phyloP scores from a whole-genome alignment of 805 yeast species.

The Wickerhamiella alocasiicola region DNA sequence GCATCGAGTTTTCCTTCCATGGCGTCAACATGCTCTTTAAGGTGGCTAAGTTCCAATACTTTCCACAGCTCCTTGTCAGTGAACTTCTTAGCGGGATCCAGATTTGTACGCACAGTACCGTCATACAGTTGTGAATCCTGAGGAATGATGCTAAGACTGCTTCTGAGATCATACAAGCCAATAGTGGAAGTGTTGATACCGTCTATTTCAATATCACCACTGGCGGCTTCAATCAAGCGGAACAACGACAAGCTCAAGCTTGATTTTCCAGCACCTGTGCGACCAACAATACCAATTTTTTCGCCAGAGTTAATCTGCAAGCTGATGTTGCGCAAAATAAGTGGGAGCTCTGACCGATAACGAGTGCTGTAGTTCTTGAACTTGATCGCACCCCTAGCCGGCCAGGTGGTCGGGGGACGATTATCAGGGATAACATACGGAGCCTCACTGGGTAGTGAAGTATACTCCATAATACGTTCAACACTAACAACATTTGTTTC shows the following conservation, averaged over 20 bases:
- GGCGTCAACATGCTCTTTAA: slow-evolving; percentile 47
- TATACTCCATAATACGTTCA: slow-evolving; percentile 84
- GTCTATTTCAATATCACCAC: slow-evolving; percentile 61
- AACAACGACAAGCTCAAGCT: slow-evolving; percentile 60
- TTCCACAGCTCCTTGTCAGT: slow-evolving; percentile 75
- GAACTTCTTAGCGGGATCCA: slow-evolving; percentile 65
- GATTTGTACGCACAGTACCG: slow-evolving; percentile 72
- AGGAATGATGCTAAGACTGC: slow-evolving; percentile 72
- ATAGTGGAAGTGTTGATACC: slow-evolving; percentile 49
- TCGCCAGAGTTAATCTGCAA: slow-evolving; percentile 59
- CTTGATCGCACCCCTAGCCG: slow-evolving; percentile 50
- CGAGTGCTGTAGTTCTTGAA: slow-evolving; percentile 69
- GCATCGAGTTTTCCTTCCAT: slow-evolving; percentile 48
- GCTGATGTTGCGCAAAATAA: slow-evolving; percentile 58
- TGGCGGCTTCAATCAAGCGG: slow-evolving; percentile 66
- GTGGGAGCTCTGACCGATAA: slow-evolving; percentile 70
- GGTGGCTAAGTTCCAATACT: slow-evolving; percentile 64
- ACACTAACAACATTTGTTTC: slow-evolving; percentile 96
- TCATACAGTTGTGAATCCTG: slow-evolving; percentile 89
- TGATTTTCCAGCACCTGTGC: slow-evolving; percentile 95
- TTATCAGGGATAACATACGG: slow-evolving; percentile 50
- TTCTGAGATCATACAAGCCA: slow-evolving; percentile 69
- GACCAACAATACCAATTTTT: slow-evolving; percentile 89
- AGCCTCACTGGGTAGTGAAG: slow-evolving; percentile 70
- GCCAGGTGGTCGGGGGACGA: slow-evolving; percentile 54